Conservation (phyloP, 2,329 filamentous ascomycete species). For the Calonectria ilicicola region DNA sequence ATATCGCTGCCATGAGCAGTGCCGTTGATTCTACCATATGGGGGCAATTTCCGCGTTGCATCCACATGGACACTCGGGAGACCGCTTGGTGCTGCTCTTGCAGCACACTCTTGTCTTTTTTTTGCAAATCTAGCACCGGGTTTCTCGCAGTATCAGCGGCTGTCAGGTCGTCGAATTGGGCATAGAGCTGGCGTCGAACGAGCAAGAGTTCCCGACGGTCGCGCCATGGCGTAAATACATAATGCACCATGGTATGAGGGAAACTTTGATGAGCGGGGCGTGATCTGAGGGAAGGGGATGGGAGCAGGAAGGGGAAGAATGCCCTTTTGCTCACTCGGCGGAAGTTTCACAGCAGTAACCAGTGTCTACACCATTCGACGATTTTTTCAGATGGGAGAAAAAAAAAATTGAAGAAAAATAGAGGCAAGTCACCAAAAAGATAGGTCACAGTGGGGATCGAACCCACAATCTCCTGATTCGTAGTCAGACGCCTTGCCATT, state of each 20-base stretch:
- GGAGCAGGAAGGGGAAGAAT: no score
- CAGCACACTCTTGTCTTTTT: conserved; percentile 29
- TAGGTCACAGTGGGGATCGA: conserved; percentile 44
- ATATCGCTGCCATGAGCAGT: conserved; percentile 75
- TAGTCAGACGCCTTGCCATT: conserved; percentile 49
- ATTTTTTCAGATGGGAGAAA: neutral
- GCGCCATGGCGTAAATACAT: conserved; percentile 81
- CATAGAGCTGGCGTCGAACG: conserved; percentile 75
- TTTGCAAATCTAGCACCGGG: neutral
- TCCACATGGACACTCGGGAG: conserved; percentile 74
- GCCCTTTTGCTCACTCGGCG: neutral
- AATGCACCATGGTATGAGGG: conserved; percentile 69
- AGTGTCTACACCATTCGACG: neutral
- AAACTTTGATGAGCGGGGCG: no score
- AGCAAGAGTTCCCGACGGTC: conserved; percentile 72
- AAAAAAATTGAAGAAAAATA: neutral
- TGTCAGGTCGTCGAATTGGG: conserved; percentile 25
- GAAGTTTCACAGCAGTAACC: neutral
- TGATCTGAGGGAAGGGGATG: no score
- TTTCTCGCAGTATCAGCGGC: neutral
- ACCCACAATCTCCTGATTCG: conserved; percentile 50
- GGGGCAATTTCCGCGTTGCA: conserved; percentile 79
- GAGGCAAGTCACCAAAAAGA: neutral
- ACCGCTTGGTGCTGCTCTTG: conserved; percentile 61
- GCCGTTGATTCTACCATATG: conserved; percentile 85